Base-by-base conservation (phyloP, 805 yeast genomes). In the Metschnikowia matae region DNA sequence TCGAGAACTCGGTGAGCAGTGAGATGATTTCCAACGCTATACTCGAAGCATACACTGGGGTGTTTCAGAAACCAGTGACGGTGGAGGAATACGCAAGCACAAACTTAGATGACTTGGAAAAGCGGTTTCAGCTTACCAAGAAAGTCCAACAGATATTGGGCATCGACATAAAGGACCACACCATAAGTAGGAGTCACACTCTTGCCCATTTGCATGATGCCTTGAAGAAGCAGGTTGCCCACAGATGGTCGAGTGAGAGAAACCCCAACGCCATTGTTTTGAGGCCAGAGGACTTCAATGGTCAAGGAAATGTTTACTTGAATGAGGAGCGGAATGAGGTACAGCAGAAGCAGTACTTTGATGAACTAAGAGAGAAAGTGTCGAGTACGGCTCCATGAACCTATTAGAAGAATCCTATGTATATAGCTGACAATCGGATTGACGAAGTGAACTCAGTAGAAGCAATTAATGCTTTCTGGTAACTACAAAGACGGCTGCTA, bases 211-310 rank as follows among this genome's bases (percentile, higher is more conserved):
- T 84, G 36, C 65, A 67, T 49, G 49, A 58, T 0, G 75, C 74
- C 48, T 66, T 81, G 44, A 48, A 57, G 8, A 54, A 67, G 49
- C 62, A 75, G n/a, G 69, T 77, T 23, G 74, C 75, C 20, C 57
- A 61, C 17, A 71, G 75, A 58, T 69, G 70, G 62, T 77, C 70
- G 55, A 80, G 79, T 58, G 90, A 85, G 62, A 78, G 83, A 62
- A 80, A 83, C 60, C 90, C 94, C n/a, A 80, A 85, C 59, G 92
- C 89, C 29, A 80, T 88, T 49, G 81, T 83, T 53, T 72, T 88
- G 57, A 71, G 81, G 50, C 64, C 71, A 6, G 73, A 71, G 29
- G 83, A 80, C 41, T 86, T 81, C 60, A 71, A 67, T 31, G 81
- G 85, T 37, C 49, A 51, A 34, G 71, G 80, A 4, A 87, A 86